These are phyloP conservation scores for Hevea brasiliensis DNA, from an alignment of 345 rosid species.

Conservation along the genomic window DNA sequence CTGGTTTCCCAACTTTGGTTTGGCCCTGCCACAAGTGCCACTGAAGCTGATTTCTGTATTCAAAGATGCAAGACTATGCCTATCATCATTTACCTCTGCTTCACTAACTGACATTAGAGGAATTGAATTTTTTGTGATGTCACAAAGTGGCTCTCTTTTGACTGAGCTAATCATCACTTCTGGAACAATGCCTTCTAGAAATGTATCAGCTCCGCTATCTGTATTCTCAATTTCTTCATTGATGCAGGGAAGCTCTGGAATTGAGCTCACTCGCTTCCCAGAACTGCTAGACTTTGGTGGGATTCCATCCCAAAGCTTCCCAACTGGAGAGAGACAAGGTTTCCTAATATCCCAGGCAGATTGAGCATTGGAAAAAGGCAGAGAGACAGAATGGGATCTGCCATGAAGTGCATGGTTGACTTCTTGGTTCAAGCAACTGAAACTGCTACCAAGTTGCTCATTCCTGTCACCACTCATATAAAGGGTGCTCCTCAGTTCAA, in stretches of 20 bases:
- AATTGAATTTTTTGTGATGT: slow-evolving; percentile 45
- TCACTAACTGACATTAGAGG: slow-evolving; percentile 47
- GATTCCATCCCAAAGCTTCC: slow-evolving; percentile 73
- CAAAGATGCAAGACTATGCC: slow-evolving; percentile 70
- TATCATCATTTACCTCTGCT: slow-evolving; percentile 41
- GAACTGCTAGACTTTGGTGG: slow-evolving; percentile 59
- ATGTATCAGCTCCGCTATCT: slow-evolving; percentile 46
- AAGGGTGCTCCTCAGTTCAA: slow-evolving; percentile 31
- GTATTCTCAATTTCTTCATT: slow-evolving; percentile 71
- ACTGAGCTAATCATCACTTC: slow-evolving; percentile 31
- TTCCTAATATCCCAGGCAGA: slow-evolving; percentile 47
- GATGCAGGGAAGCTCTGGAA: slow-evolving; percentile 83
- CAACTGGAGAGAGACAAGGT: slow-evolving; percentile 58
- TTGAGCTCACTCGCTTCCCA: slow-evolving; percentile 63
- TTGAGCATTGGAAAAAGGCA: slow-evolving; percentile 40
- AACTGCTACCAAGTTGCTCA: slow-evolving; percentile 37
- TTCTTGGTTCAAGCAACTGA: slow-evolving; percentile 37
- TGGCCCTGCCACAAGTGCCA: slow-evolving; percentile 44
- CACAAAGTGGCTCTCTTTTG: slow-evolving; percentile 60
- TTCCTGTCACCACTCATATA: slow-evolving; percentile 16
- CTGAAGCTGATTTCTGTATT: slow-evolving; percentile 50
- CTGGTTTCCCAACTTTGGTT: slow-evolving; percentile 40
- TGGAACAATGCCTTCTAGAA: slow-evolving; percentile 35
- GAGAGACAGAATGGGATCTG: slow-evolving; percentile 46
- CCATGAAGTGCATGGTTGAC: slow-evolving; percentile 31